A percentile compares a stretch with the other conserved stretches of the same genome.
Conservation (phyloP, 805 yeast species). For the Clavispora carvajalis region DNA sequence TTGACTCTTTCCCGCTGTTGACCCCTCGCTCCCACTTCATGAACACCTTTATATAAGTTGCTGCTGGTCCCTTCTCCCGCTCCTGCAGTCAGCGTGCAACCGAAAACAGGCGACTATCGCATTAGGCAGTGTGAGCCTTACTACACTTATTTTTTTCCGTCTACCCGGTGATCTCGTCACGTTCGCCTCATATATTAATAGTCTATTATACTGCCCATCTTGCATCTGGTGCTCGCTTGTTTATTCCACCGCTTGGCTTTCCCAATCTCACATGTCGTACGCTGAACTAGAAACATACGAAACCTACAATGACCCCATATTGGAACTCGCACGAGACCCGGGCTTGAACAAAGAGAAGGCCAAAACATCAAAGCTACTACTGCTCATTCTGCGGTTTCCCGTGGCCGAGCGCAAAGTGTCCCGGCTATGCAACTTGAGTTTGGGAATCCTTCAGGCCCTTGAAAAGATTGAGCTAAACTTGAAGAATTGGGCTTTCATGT, state of each 20-base stretch:
- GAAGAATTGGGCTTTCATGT: conserved; percentile 52
- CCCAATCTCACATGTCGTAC: conserved; percentile 2
- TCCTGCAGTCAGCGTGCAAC: not conserved
- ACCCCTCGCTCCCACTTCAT: not conserved
- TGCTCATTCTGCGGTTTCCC: conserved; percentile 40
- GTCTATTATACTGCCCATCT: too few relatives aligned
- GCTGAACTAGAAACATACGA: conserved; percentile 6
- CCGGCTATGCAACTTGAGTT: conserved; percentile 43
- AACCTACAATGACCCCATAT: conserved; percentile 44
- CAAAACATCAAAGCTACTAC: conserved; percentile 36
- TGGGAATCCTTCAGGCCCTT: conserved; percentile 44
- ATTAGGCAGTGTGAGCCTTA: too few relatives aligned
- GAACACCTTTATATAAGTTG: too few relatives aligned
- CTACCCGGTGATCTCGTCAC: too few relatives aligned
- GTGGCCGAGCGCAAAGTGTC: conserved; percentile 39
- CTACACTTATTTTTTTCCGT: not conserved
- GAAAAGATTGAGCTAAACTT: conserved; percentile 44
- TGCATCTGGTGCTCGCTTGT: too few relatives aligned
- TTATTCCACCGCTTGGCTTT: too few relatives aligned
- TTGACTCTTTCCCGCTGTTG: not conserved
- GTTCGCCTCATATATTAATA: too few relatives aligned
- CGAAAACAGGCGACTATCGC: conserved; percentile 1
- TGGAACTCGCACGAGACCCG: conserved; percentile 45
- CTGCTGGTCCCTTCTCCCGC: not conserved
- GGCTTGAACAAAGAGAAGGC: conserved; percentile 38